Evolutionary conservation across 2,329 filamentous ascomycete genomes (phyloP), one percentile per base, ranked within the genome.

Genomic region (Cytospora mali): DNA sequence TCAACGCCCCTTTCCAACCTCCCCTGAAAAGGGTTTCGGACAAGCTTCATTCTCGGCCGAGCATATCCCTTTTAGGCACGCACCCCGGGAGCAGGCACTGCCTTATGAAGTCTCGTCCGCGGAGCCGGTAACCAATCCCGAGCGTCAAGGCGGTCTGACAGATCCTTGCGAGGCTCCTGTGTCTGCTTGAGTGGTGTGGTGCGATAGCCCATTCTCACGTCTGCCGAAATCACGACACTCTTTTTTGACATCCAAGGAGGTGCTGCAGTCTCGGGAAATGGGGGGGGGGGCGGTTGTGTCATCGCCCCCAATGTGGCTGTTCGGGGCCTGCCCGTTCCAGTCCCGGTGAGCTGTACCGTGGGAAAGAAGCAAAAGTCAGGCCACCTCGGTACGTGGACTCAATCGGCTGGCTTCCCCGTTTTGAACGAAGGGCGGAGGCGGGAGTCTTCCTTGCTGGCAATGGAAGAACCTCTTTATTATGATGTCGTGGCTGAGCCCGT

Each of bases 51-150:
- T 18, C 48, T 3, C 48, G 48, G 33, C n/a, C 21, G 25, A 39
- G n/a, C 50, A 28, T 54, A 50, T 35, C 49, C 18, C 7, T 9
- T 42, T 6, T 10, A 9, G 39, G 39, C 18, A 42, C 39, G n/a
- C 39, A 21, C 3, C 18, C 39, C 39, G 18, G 18, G 48, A 16
- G 6, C 57, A 46, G 13, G 31, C 16, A 49, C 49, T n/a, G 33
- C 29, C 21, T 48, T 50, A 33, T 46, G 18, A 42, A 60, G 53
- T 28, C n/a, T 48, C 18, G 46, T 25, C 57, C 57, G 13, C 23
- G 57, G 46, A 6, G 27, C 18, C 33, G 57, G 57, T 60, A 60
- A 48, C 57, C 57, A 60, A 60, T 54, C 57, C 46, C 50, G 27
- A 27, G 27, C 21, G 7, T 21, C 49, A 52, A 11, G 31, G 48